Percentiles rank a stretch among this genome's conserved stretches.
Evolutionary conservation across 345 rosid genomes (phyloP).

Genomic region (Rhizophora apiculata): DNA sequence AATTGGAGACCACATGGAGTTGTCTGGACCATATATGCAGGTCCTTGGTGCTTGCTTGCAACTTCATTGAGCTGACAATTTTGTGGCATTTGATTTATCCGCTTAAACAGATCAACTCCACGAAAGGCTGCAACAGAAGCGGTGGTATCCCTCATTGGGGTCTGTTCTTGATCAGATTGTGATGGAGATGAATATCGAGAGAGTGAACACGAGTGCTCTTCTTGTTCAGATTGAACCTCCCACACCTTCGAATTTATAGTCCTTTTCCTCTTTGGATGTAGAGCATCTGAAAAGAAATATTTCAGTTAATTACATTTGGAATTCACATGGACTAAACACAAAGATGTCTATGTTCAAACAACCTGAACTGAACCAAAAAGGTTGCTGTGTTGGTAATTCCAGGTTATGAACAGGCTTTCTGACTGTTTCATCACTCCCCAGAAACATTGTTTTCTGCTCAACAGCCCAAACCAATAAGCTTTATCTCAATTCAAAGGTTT

Average conservation of each 20-base stretch:
- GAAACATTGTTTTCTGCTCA: constrained; percentile 27
- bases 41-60: constrained; percentile 24
- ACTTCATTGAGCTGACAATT: constrained; percentile 23
- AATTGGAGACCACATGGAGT: constrained; percentile 23
- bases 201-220: constrained; percentile 64
- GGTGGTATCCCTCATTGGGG: constrained; percentile 26
- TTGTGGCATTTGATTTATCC: constrained; percentile 28
- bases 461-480: constrained; percentile 4
- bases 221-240: constrained; percentile 59
- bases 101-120: constrained; percentile 43
- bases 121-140: constrained; percentile 25
- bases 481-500: not conserved
- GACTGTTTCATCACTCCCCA: constrained; percentile 12
- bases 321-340: not conserved
- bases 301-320: not conserved
- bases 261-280: constrained; percentile 42
- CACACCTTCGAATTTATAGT: constrained; percentile 24
- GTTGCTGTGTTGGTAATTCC: constrained; percentile 30
- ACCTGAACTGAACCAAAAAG: constrained; percentile 40
- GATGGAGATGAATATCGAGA: constrained; percentile 73
- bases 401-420: constrained; percentile 21
- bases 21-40: constrained; percentile 21
- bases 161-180: constrained; percentile 64
- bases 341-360: constrained; percentile 2
- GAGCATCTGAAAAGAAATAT: constrained; percentile 28